phyloP scores from a whole-genome alignment of 169 alveolate genomes.

The Eimeria tenella region DNA sequence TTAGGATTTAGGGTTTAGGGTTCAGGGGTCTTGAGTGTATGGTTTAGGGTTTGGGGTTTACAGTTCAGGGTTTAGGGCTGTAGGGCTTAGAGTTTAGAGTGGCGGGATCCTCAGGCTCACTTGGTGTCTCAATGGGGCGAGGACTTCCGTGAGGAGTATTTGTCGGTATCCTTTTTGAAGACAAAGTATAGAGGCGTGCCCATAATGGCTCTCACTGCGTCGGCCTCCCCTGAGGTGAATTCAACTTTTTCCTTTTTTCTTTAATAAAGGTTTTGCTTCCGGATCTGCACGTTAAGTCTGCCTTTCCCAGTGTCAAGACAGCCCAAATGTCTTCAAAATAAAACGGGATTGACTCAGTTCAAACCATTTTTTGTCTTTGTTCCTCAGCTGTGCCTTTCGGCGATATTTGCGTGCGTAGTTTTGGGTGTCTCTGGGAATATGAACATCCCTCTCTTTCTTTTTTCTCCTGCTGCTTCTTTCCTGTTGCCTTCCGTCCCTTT shows the following conservation, averaged over 20 bases:
- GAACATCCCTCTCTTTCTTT: background rate
- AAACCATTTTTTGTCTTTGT: no score
- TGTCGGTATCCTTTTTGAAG: constrained; percentile 89
- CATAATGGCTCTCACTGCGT: constrained; percentile 92
- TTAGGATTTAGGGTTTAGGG: background rate
- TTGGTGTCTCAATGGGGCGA: constrained; percentile 98
- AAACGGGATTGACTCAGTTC: no score
- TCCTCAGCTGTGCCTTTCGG: background rate
- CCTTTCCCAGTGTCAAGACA: no score
- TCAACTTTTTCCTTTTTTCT: background rate
- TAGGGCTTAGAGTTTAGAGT: constrained; percentile 82
- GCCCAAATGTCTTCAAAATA: no score
- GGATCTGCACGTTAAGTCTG: no score
- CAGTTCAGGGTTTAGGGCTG: constrained; percentile 42
- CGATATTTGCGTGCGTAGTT: background rate
- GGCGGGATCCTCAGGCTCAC: constrained; percentile 90
- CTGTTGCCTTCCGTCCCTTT: background rate
- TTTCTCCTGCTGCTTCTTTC: background rate
- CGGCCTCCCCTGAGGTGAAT: constrained; percentile 92
- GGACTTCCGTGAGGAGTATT: constrained; percentile 98
- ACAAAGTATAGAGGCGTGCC: constrained; percentile 90
- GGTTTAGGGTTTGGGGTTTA: background rate
- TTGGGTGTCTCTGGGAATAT: background rate
- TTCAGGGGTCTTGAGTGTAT: constrained; percentile 82
- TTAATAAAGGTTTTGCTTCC: no score